Conservation (phyloP, 495 filamentous ascomycete species). For the Corynascus novoguineensis region DNA sequence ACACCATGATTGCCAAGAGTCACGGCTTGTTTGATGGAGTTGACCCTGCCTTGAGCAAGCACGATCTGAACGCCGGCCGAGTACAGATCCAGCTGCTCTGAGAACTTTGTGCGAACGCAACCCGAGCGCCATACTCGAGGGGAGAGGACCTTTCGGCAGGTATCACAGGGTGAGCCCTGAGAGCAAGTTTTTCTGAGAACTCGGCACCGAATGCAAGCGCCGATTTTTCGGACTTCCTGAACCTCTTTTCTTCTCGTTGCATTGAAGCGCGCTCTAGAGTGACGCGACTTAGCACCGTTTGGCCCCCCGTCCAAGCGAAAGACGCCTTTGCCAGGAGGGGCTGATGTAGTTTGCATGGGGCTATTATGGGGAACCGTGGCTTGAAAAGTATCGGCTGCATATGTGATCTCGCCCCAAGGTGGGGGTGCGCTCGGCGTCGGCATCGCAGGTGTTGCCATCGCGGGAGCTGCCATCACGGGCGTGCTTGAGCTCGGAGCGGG, state of each 20-base stretch:
- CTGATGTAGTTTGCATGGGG: constrained; percentile 16
- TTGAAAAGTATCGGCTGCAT: constrained; percentile 33
- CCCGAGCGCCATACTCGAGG: constrained; percentile 76
- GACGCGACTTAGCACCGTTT: constrained; percentile 34
- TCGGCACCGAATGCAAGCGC: constrained; percentile 79
- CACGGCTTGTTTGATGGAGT: constrained; percentile 51
- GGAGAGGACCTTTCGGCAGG: constrained; percentile 71
- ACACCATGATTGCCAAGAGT: constrained; percentile 54
- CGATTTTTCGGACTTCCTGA: constrained; percentile 70
- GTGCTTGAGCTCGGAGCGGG: neutral
- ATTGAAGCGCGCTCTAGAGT: constrained; percentile 61
- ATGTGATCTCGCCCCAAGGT: constrained; percentile 44
- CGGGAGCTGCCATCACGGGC: neutral
- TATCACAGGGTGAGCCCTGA: constrained; percentile 69
- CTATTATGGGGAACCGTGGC: constrained; percentile 13
- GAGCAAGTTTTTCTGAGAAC: constrained; percentile 87
- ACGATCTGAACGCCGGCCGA: constrained; percentile 64
- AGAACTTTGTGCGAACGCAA: constrained; percentile 70
- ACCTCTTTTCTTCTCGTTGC: constrained; percentile 68
- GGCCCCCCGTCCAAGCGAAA: constrained; percentile 36
- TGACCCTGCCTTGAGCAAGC: constrained; percentile 61
- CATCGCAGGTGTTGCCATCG: constrained; percentile 1
- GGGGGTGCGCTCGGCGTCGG: constrained; percentile 20
- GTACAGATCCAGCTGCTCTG: constrained; percentile 67
- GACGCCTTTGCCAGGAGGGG: constrained; percentile 32